Percentiles rank a stretch among this genome's conserved stretches.
Evolutionary conservation across 1,139 yeast genomes (phyloP).

Genomic region (Magnusiomyces tetraspermus): DNA sequence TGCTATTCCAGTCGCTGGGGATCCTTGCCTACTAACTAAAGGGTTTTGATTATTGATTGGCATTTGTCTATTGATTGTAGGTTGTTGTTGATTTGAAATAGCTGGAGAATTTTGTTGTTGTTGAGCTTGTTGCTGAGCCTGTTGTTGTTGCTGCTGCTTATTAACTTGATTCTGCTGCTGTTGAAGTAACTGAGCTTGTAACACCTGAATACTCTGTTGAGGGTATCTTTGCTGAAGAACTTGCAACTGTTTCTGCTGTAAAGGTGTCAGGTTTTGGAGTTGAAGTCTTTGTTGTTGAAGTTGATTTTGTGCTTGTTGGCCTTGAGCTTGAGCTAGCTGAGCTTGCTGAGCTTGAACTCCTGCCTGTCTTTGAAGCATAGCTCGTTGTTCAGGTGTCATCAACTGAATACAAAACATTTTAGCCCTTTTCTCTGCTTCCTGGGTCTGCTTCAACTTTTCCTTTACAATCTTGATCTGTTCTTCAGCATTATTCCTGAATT

Average conservation of each 20-base stretch:
- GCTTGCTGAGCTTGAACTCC: conserved; percentile 5
- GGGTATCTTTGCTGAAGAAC: conserved; percentile 12
- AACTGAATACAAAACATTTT: neutral
- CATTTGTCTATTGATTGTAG: conserved; percentile 14
- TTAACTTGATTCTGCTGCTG: conserved; percentile 21
- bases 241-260: neutral
- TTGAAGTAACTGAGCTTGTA: conserved; percentile 23
- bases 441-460: neutral
- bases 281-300: neutral
- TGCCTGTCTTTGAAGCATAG: conserved; percentile 9
- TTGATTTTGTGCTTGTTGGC: conserved; percentile 2
- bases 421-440: neutral
- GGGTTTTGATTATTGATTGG: conserved; percentile 19
- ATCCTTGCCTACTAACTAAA: neutral
- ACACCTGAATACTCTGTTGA: conserved; percentile 23
- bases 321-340: conserved; percentile 2
- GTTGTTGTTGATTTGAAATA: conserved; percentile 17
- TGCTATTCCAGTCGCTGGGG: conserved; percentile 22
- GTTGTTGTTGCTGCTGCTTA: conserved; percentile 18
- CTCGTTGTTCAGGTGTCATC: conserved; percentile 1
- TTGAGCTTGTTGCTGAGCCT: conserved; percentile 12
- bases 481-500: neutral
- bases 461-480: neutral
- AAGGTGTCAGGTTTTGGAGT: neutral
- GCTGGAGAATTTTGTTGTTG: conserved; percentile 11